Evolutionary conservation across 148 eudicot species (phyloP).

Genomic region (Dianthus caryophyllus): DNA sequence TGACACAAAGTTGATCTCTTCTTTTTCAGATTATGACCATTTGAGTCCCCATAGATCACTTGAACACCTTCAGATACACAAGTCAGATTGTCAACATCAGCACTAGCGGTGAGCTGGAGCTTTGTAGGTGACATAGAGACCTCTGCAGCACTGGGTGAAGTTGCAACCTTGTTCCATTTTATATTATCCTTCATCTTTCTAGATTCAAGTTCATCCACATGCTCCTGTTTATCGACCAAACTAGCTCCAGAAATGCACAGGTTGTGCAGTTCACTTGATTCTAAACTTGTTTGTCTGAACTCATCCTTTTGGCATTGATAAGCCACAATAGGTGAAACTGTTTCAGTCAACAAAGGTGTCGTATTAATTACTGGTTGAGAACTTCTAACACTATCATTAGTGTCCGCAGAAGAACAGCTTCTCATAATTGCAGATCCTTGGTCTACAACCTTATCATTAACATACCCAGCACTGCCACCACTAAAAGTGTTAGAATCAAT

Average conservation of each 20-base stretch:
- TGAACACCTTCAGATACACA: conserved; percentile 21
- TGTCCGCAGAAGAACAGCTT: conserved; percentile 50
- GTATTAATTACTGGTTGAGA: conserved; percentile 22
- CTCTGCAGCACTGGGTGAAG: conserved; percentile 25
- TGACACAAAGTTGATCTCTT: conserved; percentile 31
- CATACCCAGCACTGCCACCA: conserved; percentile 23
- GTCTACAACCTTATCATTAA: conserved; percentile 35
- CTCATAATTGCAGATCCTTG: conserved; percentile 46
- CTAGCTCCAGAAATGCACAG: conserved; percentile 18
- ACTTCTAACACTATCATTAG: conserved; percentile 39
- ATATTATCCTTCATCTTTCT: conserved; percentile 29
- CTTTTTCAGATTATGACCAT: conserved; percentile 18
- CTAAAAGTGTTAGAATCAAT: conserved; percentile 36
- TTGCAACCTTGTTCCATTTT: conserved; percentile 30
- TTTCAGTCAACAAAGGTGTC: conserved; percentile 26
- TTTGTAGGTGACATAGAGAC: conserved; percentile 19
- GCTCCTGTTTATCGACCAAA: conserved; percentile 11
- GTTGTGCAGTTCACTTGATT: conserved; percentile 25
- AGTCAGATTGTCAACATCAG: conserved; percentile 22
- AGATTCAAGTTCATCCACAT: conserved; percentile 21
- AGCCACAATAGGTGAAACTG: conserved; percentile 21
- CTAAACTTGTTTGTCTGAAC: conserved; percentile 27
- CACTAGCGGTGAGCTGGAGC: conserved; percentile 24
- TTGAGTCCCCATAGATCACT: conserved; percentile 24
- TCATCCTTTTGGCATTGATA: conserved; percentile 33